Evolutionary conservation across 2,329 filamentous ascomycete species (phyloP).

Genomic region (Fusarium sororula): DNA sequence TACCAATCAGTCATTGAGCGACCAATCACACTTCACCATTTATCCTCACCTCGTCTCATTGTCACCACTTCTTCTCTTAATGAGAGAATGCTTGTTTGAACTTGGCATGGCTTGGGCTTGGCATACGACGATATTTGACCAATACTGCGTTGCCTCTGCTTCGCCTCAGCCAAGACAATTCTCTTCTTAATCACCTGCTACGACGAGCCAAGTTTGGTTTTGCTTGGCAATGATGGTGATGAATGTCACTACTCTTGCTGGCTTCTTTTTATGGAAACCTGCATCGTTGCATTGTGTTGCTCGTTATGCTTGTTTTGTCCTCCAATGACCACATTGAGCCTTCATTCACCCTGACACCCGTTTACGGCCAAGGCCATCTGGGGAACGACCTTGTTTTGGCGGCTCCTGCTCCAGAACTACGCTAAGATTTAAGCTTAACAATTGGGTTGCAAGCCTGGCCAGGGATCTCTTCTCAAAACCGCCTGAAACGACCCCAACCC

Average conservation of each 20-base stretch:
- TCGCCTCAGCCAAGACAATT: slow-evolving; percentile 31
- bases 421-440: slow-evolving; percentile 39
- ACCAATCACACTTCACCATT: slow-evolving; percentile 21
- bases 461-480: slow-evolving; percentile 16
- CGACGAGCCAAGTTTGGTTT: slow-evolving; percentile 5
- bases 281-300: not conserved
- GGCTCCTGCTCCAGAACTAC: slow-evolving; percentile 21
- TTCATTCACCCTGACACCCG: not conserved
- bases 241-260: slow-evolving; percentile 7
- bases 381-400: slow-evolving; percentile 1
- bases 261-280: slow-evolving; percentile 10
- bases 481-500: slow-evolving; percentile 6
- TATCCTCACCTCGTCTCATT: not conserved
- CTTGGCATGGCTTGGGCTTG: slow-evolving; percentile 36
- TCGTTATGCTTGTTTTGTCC: slow-evolving; percentile 11
- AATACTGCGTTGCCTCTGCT: slow-evolving; percentile 12
- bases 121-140: slow-evolving; percentile 20
- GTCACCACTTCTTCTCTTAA: not conserved
- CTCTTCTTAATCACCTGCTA: slow-evolving; percentile 26
- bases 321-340: slow-evolving; percentile 3
- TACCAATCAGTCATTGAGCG: slow-evolving; percentile 4
- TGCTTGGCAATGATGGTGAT: slow-evolving; percentile 22
- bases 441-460: slow-evolving; percentile 9
- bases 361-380: not conserved
- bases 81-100: slow-evolving; percentile 31